Percentiles rank a stretch among this genome's conserved stretches.
Conservation (phyloP, 129 eudicot species). For the Flaveria trinervia region DNA sequence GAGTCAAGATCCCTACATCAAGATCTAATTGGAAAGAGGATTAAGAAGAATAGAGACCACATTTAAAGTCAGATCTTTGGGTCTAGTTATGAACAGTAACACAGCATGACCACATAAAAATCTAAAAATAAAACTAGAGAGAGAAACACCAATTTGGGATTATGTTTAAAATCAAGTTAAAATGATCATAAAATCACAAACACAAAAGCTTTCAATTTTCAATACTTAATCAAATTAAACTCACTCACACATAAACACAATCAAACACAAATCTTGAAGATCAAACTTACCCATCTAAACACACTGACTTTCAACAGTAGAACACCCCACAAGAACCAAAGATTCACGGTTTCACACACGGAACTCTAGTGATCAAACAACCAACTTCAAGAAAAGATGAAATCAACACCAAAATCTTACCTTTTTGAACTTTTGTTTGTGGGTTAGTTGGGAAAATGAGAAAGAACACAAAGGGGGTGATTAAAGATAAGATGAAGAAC, state of each 20-base stretch:
- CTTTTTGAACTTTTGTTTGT: constrained; percentile 13
- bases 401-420: constrained; percentile 8
- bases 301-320: not conserved
- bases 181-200: constrained; percentile 21
- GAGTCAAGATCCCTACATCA: constrained; percentile 22
- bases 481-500: not conserved
- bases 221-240: constrained; percentile 10
- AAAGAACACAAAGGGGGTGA: constrained; percentile 11
- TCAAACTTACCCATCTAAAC: not conserved
- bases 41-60: constrained; percentile 12
- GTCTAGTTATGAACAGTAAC: constrained; percentile 40
- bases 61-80: constrained; percentile 38
- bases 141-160: not conserved
- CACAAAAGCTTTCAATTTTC: constrained; percentile 27
- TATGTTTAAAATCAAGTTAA: not conserved
- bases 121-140: not conserved
- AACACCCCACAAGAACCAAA: constrained; percentile 15
- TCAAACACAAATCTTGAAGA: constrained; percentile 14
- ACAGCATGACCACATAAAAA: constrained; percentile 25
- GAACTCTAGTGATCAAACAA: constrained; percentile 16
- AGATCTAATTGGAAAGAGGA: constrained; percentile 24
- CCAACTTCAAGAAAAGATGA: constrained; percentile 5
- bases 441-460: constrained; percentile 33
- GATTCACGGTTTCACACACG: constrained; percentile 2
- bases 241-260: not conserved